phyloP scores from a whole-genome alignment of 805 yeast species.

The Wickerhamomyces chambardii region DNA sequence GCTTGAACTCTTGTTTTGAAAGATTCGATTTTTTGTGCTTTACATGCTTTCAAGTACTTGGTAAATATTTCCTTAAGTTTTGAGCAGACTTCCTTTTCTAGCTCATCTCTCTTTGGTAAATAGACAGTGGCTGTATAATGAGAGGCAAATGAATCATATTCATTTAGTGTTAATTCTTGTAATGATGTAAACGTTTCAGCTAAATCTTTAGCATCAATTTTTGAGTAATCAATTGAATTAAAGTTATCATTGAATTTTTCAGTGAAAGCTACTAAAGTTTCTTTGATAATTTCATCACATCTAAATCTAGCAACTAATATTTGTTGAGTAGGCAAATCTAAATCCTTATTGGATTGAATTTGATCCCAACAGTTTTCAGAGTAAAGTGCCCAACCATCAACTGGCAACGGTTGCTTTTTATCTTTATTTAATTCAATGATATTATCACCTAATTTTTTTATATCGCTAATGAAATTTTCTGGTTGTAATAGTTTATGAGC shows the following conservation, averaged over 20 bases:
- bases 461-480: slow-evolving; percentile 56
- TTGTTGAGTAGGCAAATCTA: slow-evolving; percentile 96
- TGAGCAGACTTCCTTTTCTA: slow-evolving; percentile 38
- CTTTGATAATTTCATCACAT: slow-evolving; percentile 76
- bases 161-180: slow-evolving; percentile 34
- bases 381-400: slow-evolving; percentile 94
- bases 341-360: slow-evolving; percentile 85
- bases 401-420: slow-evolving; percentile 81
- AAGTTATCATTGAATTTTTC: slow-evolving; percentile 4
- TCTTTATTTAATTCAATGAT: slow-evolving; percentile 52
- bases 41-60: slow-evolving; percentile 22
- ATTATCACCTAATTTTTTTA: slow-evolving; percentile 53
- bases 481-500: slow-evolving; percentile 81
- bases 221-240: slow-evolving; percentile 2
- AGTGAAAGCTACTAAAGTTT: slow-evolving; percentile 17
- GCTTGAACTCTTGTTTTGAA: slow-evolving; percentile 19
- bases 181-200: slow-evolving; percentile 35
- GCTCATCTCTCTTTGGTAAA: slow-evolving; percentile 42
- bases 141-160: slow-evolving; percentile 67
- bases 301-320: slow-evolving; percentile 89
- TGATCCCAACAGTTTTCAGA: slow-evolving; percentile 92
- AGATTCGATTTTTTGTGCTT: slow-evolving; percentile 14
- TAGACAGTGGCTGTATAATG: slow-evolving; percentile 66
- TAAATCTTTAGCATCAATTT: slow-evolving; percentile 19
- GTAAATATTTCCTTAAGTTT: slow-evolving; percentile 35